phyloP scores from a whole-genome alignment of 352 stramenopile species.

The Pelagophyceae sp. region DNA sequence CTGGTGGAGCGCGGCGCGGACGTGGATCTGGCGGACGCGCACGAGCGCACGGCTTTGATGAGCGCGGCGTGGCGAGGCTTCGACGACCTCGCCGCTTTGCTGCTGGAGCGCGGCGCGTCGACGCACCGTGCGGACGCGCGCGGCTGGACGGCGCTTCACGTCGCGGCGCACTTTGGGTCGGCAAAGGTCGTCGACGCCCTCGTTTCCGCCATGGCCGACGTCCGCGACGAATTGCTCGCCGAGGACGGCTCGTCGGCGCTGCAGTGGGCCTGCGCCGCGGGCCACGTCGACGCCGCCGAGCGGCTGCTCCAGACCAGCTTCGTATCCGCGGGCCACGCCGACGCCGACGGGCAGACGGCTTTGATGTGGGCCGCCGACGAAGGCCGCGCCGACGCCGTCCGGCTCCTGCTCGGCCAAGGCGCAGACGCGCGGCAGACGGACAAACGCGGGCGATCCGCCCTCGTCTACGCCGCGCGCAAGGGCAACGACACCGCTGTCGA shows the following conservation, averaged over 20 bases:
- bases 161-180: background rate
- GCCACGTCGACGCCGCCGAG: background rate
- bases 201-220: background rate
- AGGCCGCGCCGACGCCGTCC: background rate
- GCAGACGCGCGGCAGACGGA: background rate
- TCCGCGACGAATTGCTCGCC: background rate
- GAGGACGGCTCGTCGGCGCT: background rate
- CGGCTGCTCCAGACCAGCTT: background rate
- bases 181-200: background rate
- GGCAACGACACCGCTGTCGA: background rate
- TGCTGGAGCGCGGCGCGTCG: background rate
- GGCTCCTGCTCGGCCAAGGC: background rate
- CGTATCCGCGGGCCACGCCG: background rate
- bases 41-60: background rate
- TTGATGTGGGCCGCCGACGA: background rate
- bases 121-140: background rate
- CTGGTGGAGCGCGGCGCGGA: background rate
- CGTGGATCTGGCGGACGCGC: background rate
- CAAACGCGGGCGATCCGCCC: too few relatives aligned
- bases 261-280: background rate
- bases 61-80: background rate
- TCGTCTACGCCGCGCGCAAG: background rate
- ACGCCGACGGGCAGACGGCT: background rate
- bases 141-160: background rate
- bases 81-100: background rate